phyloP scores from a whole-genome alignment of 1,139 yeast genomes.

The Hyphopichia fennica region DNA sequence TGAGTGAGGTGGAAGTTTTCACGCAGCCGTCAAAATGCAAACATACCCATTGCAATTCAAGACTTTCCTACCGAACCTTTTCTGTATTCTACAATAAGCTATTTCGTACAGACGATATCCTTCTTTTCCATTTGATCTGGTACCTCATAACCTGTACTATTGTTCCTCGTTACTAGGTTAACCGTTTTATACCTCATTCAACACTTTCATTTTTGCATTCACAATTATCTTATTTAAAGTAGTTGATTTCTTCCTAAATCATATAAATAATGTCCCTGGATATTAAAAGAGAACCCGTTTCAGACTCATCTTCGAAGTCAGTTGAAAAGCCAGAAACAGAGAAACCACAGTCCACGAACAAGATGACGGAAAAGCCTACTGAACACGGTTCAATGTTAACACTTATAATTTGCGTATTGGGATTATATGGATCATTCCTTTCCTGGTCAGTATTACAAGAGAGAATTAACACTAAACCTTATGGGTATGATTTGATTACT shows the following conservation, averaged over 20 bases:
- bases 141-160: background rate
- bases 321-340: background rate
- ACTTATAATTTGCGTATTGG: constrained; percentile 58
- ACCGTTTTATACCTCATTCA: background rate
- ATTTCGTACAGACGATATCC: background rate
- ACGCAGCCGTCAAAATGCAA: background rate
- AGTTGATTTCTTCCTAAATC: background rate
- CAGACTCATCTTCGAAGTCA: too few species aligned
- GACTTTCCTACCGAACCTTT: background rate
- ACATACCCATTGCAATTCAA: background rate
- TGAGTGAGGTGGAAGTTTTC: background rate
- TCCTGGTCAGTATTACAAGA: constrained; percentile 94
- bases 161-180: background rate
- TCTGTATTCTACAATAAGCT: background rate
- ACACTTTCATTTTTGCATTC: background rate
- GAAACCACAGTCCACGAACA: constrained; percentile 11
- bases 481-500: constrained; percentile 41
- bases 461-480: constrained; percentile 76
- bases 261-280: background rate
- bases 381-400: constrained; percentile 13
- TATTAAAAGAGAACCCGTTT: background rate
- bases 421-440: constrained; percentile 81
- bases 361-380: constrained; percentile 17
- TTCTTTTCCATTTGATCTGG: background rate
- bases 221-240: background rate